A percentile compares a stretch with the other conserved stretches of the same genome.
Conservation (phyloP, 495 filamentous ascomycete genomes). For the Aspergillus cavernicola region DNA sequence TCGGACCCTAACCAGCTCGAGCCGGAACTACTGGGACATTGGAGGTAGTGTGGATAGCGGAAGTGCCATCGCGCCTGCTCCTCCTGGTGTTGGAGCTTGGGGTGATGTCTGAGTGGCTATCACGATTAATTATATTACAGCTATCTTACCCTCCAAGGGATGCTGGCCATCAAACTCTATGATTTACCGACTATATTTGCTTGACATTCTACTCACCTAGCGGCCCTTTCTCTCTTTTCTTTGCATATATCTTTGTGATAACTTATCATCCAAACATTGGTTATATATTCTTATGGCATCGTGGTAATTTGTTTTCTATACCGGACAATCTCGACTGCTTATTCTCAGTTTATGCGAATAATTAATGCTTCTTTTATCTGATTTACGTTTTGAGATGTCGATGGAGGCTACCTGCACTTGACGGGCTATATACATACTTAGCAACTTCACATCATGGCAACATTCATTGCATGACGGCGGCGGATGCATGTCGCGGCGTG, state of each 20-base stretch:
- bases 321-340: not conserved
- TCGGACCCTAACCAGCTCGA: slow-evolving; percentile 54
- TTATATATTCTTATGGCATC: no score
- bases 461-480: not conserved
- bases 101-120: slow-evolving; percentile 56
- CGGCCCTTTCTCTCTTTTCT: no score
- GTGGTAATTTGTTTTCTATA: not conserved
- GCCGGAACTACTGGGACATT: slow-evolving; percentile 83
- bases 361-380: not conserved
- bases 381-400: no score
- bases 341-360: not conserved
- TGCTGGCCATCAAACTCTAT: not conserved
- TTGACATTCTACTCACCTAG: no score
- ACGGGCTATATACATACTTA: not conserved
- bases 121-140: not conserved
- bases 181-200: no score
- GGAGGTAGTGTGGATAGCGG: slow-evolving; percentile 73
- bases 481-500: not conserved
- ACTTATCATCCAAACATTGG: no score
- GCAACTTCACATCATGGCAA: not conserved
- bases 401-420: not conserved
- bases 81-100: slow-evolving; percentile 67
- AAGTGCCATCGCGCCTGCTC: slow-evolving; percentile 58
- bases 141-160: no score
- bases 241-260: no score